These are phyloP conservation scores for Cucumis cinereus DNA, from an alignment of 306 rosid species.

Conservation along the genomic window DNA sequence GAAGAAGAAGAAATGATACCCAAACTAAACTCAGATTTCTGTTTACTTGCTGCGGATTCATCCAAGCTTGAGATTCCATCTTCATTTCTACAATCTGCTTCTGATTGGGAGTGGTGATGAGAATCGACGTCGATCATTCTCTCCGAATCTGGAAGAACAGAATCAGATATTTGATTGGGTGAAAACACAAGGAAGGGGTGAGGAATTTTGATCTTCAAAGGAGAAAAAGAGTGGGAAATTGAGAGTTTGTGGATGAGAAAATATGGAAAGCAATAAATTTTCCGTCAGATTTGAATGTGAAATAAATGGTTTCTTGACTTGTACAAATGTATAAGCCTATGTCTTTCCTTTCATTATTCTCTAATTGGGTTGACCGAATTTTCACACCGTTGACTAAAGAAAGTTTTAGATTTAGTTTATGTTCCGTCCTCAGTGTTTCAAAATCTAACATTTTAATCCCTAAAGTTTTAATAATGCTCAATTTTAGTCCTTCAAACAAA, in stretches of 20 bases:
- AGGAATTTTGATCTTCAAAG: neutral
- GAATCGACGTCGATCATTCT: neutral
- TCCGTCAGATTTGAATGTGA: neutral
- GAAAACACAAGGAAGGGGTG: neutral
- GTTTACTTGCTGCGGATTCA: slow-evolving; percentile 21
- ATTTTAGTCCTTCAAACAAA: too few species aligned
- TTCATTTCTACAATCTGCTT: neutral
- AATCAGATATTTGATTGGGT: neutral
- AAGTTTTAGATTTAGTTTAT: too few species aligned
- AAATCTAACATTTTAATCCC: too few species aligned
- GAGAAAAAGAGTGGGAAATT: neutral
- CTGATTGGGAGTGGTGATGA: neutral
- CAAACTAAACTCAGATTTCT: slow-evolving; percentile 17
- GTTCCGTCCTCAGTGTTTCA: too few species aligned
- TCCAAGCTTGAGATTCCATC: slow-evolving; percentile 9
- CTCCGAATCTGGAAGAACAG: neutral
- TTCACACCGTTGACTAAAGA: too few species aligned
- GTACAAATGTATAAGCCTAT: neutral
- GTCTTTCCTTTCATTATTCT: neutral
- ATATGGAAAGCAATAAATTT: neutral
- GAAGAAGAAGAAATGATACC: slow-evolving; percentile 8
- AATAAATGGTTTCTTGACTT: neutral
- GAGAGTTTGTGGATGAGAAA: neutral
- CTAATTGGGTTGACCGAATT: neutral
- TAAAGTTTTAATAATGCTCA: too few species aligned